Base-by-base conservation (phyloP, 2,329 filamentous ascomycete species). In the Aspergillus piperis region DNA sequence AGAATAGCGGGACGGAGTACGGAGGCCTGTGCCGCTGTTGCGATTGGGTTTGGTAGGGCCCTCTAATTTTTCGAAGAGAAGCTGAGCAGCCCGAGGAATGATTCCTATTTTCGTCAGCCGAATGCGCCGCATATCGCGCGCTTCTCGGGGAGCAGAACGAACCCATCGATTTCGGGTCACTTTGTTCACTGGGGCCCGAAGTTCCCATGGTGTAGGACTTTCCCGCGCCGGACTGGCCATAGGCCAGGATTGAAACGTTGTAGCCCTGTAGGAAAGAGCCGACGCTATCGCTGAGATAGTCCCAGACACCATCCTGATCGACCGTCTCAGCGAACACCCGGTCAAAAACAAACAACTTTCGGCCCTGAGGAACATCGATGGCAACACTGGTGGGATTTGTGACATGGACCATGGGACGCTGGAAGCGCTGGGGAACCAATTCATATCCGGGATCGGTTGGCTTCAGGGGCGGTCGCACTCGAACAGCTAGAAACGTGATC, bases 121-220 rank as follows among this genome's bases (percentile, higher is more conserved):
- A 17, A 27, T 21, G 21, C n/a, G n/a, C 36, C 41, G 8, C n/a
- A 19, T 15, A 5, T 8, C 21, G 21, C 11, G 30, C 19, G 27
- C n/a, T 27, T 19, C 3, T 8, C 10, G 15, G 19, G 53, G 32
- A 53, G 23, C 47, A 60, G 58, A 41, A 71, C 89, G 77, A 84
- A 95, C 92, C 92, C 90, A 94, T 95, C 30, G 86, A 77, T 7
- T 89, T 84, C 30, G 82, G 66, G 69, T 94, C 84, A 25, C 81
- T 83, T 71, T 96, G 90, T 70, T 97, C 93, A 21, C 77, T 77
- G 2, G 93, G 91, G 4, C 92, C 92, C 0, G 94, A 92, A 0
- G 95, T 99, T 59, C 95, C 95, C 95, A 99, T 99, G 0, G 95
- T 99, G 74, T 96, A 98, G 2, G 94, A 98, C 80, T 99, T 99